Conservation (phyloP, 768 basidiomycete genomes). For the Termitomyces sp. region DNA sequence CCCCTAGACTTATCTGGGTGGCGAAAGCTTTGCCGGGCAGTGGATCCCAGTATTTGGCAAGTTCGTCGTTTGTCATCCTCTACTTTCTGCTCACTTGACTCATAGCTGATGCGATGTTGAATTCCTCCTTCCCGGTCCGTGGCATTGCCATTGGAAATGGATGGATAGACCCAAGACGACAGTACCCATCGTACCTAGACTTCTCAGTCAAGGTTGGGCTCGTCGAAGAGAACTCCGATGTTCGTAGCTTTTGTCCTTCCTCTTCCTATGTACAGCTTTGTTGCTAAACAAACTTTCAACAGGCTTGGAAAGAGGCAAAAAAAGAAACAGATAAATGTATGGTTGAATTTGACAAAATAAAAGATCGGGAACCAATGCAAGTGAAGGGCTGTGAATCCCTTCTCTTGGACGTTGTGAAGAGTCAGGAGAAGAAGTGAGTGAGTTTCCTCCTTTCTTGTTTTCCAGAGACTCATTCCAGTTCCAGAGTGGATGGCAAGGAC, state of each 20-base stretch:
- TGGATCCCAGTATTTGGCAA: constrained; percentile 94
- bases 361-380: constrained; percentile 49
- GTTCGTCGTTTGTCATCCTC: constrained; percentile 4
- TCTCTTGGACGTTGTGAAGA: constrained; percentile 35
- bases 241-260: constrained; percentile 24
- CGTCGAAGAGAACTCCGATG: constrained; percentile 65
- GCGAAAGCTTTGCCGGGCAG: constrained; percentile 96
- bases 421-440: constrained; percentile 33
- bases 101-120: constrained; percentile 71
- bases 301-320: constrained; percentile 63
- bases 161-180: constrained; percentile 88
- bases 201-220: constrained; percentile 78
- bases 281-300: background rate
- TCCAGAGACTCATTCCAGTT: background rate
- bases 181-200: constrained; percentile 88
- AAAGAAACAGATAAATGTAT: constrained; percentile 56
- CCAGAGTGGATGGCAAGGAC: constrained; percentile 58
- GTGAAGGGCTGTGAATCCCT: constrained; percentile 56
- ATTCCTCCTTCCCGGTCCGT: constrained; percentile 49
- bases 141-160: constrained; percentile 95
- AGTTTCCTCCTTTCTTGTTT: background rate
- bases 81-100: constrained; percentile 1
- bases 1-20: constrained; percentile 84
- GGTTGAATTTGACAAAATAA: constrained; percentile 32
- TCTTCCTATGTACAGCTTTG: background rate